These are phyloP conservation scores for Fragaria vesca DNA, from an alignment of 306 rosid species.

Conservation along the genomic window DNA sequence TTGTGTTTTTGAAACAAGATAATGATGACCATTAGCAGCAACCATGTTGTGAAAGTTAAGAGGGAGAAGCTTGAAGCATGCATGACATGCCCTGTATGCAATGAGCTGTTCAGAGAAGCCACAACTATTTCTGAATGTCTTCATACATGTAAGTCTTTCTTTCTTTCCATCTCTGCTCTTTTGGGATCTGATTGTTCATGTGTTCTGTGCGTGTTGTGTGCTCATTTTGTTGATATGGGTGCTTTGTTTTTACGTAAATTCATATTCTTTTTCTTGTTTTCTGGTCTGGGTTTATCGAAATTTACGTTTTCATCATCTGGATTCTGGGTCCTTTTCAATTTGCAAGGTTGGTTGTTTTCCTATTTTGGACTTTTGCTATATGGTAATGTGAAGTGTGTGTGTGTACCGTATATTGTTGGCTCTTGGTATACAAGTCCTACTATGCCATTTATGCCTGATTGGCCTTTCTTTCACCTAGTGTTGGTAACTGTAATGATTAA, in stretches of 20 bases:
- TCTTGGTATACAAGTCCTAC: not conserved
- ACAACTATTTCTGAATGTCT: constrained; percentile 94
- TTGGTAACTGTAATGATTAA: not conserved
- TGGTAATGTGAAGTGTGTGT: not conserved
- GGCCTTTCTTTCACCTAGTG: not conserved
- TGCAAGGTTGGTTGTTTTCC: not conserved
- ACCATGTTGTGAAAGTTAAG: constrained; percentile 35
- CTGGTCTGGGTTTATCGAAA: constrained; percentile 2
- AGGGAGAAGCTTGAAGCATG: constrained; percentile 59
- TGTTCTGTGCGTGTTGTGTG: not conserved
- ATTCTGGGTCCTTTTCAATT: constrained; percentile 2
- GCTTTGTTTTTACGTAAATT: constrained; percentile 15
- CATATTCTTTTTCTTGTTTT: not conserved
- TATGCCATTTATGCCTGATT: not conserved
- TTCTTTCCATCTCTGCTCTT: not conserved
- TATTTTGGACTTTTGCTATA: not conserved
- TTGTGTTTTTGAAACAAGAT: constrained; percentile 17
- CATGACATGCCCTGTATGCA: constrained; percentile 83
- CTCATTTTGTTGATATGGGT: constrained; percentile 9
- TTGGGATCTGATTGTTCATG: not conserved
- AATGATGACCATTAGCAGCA: constrained; percentile 19
- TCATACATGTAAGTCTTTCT: constrained; percentile 63
- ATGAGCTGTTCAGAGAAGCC: constrained; percentile 60
- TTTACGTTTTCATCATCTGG: constrained; percentile 3
- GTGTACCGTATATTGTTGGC: not conserved